Base-by-base conservation (phyloP, 495 filamentous ascomycete genomes). In the Rostrohypoxylon terebratum region DNA sequence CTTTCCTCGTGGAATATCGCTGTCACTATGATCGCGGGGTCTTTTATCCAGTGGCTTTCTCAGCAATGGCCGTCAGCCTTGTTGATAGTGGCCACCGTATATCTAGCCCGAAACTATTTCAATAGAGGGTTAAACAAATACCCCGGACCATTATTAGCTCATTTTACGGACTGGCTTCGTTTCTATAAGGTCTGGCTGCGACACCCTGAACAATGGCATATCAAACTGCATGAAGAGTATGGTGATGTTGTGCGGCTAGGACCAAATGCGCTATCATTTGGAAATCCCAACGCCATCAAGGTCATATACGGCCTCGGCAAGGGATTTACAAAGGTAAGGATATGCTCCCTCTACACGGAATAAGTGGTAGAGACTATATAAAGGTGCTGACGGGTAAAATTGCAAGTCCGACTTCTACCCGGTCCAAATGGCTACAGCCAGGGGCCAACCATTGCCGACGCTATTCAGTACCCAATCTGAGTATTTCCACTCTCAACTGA, bases 221-320 rank as follows among this genome's bases (percentile, higher is more conserved):
- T 76, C 55, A 77, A 74, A 59, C 66, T 79, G 0, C 81, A 82
- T 25, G 74, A 77, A 16, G 79, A 78, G 40, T 79, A 82, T 50
- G 81, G 80, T 42, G 72, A 77, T 14, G 59, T 82, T 14, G 79
- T 83, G 1, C 75, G 81, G 31, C 73, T 83, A 3, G 77, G 77
- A 0, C 78, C 77, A 11, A 83, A 83, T 61, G 51, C 76, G 2
- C 59, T 82, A 5, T 71, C 68, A 10, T 50, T 83, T 31, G 76
- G 69, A 10, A 72, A 75, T 9, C 68, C 78, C 9, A 62, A 64
- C 11, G 73, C 73, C 18, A 64, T 73, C 8, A 67, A 70, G 14
- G 60, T 60, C 14, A 73, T 79, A 36, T 79, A 80, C 25, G 72
- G 68, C 8, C 42, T 66, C 9, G 63, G 66, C 11, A 63, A 64